Percentiles rank a stretch among this genome's conserved stretches.
Evolutionary conservation across 768 basidiomycete species (phyloP).

Genomic region (Terana coerulea): DNA sequence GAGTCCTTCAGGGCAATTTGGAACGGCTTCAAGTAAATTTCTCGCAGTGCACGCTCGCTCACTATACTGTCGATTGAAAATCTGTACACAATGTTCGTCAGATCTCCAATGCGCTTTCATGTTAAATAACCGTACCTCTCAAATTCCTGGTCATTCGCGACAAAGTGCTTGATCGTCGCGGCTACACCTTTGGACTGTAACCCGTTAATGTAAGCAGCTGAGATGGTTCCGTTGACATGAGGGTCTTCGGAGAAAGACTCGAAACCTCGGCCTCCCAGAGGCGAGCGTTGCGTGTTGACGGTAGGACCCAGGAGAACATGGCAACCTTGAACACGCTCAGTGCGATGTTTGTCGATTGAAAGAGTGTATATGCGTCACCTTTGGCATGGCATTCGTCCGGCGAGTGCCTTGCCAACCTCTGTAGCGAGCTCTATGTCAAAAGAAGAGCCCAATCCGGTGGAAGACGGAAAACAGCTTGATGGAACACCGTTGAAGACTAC

Average conservation of each 20-base stretch:
- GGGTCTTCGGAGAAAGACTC: slow-evolving; percentile 67
- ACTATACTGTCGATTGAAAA: slow-evolving; percentile 48
- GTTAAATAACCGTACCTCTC: slow-evolving; percentile 35
- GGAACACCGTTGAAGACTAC: slow-evolving; percentile 54
- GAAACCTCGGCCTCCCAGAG: slow-evolving; percentile 52
- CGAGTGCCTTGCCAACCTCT: slow-evolving; percentile 47
- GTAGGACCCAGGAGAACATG: slow-evolving; percentile 58
- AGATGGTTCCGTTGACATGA: slow-evolving; percentile 48
- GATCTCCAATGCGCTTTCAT: too few species aligned
- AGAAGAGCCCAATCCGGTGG: slow-evolving; percentile 52
- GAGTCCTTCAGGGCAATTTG: slow-evolving; percentile 54
- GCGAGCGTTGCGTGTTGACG: slow-evolving; percentile 61
- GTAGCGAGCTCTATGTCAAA: slow-evolving; percentile 49
- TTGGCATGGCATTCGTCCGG: slow-evolving; percentile 51
- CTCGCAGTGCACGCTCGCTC: slow-evolving; percentile 56
- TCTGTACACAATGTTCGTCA: slow-evolving; percentile 15
- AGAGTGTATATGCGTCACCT: too few species aligned
- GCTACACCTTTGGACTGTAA: slow-evolving; percentile 54
- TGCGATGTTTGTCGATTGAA: slow-evolving; percentile 16
- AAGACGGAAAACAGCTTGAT: slow-evolving; percentile 54
- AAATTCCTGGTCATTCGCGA: slow-evolving; percentile 61
- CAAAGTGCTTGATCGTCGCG: slow-evolving; percentile 64
- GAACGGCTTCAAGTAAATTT: slow-evolving; percentile 63
- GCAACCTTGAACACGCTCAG: slow-evolving; percentile 28
- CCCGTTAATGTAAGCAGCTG: slow-evolving; percentile 60